Evolutionary conservation across 1,284 basidiomycete genomes (phyloP).

Genomic region (Leccinum subrobustum): DNA sequence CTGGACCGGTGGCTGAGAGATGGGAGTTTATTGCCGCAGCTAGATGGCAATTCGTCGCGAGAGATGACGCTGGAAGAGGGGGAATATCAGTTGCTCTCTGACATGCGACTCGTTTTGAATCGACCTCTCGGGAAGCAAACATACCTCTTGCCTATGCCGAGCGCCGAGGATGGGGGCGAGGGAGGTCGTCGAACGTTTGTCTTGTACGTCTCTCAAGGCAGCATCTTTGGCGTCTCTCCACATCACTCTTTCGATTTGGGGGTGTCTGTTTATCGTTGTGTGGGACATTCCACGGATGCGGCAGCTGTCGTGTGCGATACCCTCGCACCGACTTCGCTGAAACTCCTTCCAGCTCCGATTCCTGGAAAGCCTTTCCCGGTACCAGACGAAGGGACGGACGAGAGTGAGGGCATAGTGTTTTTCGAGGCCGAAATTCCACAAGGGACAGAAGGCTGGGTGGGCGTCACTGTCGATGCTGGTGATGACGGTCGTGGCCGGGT

Average conservation of each 20-base stretch:
- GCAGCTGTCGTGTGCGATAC: conserved; percentile 36
- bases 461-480: conserved; percentile 46
- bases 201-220: conserved; percentile 60
- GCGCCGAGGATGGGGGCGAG: conserved; percentile 4
- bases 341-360: conserved; percentile 60
- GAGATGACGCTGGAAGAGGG: conserved; percentile 18
- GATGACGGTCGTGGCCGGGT: conserved; percentile 64
- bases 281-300: conserved; percentile 16
- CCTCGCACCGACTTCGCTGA: conserved; percentile 47
- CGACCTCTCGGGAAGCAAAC: conserved; percentile 43
- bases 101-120: conserved; percentile 41
- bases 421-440: conserved; percentile 51
- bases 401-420: conserved; percentile 68
- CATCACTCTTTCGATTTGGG: conserved; percentile 42
- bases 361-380: conserved; percentile 56
- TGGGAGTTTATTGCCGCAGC: conserved; percentile 44
- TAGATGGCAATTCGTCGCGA: conserved; percentile 8
- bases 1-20: conserved; percentile 68
- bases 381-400: conserved; percentile 64
- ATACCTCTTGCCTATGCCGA: conserved; percentile 50
- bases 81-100: conserved; percentile 37
- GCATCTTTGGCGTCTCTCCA: conserved; percentile 49
- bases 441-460: conserved; percentile 43
- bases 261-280: conserved; percentile 47
- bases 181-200: conserved; percentile 37